Conservation (phyloP, 805 yeast genomes). For the Zygosaccharomyces pseudorouxii region DNA sequence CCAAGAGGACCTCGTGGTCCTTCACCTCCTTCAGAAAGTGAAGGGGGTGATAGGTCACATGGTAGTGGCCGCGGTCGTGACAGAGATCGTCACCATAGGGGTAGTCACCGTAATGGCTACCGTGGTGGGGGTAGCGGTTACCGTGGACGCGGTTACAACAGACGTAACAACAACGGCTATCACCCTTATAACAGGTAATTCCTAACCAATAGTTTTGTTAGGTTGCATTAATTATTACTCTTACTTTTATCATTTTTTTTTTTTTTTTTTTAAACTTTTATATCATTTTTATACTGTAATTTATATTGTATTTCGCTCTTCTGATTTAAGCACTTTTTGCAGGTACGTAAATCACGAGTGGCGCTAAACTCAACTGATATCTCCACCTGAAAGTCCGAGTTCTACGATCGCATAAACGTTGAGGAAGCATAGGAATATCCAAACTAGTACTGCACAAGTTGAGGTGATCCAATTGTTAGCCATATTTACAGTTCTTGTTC, state of each 20-base stretch:
- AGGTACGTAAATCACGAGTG: not conserved
- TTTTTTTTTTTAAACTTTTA: conserved; percentile 2
- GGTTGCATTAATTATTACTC: not conserved
- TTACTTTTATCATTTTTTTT: not conserved
- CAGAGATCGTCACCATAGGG: conserved; percentile 20
- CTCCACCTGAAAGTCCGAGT: conserved; percentile 31
- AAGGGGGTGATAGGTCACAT: conserved; percentile 10
- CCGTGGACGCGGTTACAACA: conserved; percentile 26
- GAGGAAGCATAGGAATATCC: conserved; percentile 68
- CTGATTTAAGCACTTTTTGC: not conserved
- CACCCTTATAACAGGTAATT: conserved; percentile 35
- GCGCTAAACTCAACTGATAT: conserved; percentile 14
- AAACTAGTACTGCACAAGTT: conserved; percentile 48
- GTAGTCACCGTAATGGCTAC: conserved; percentile 15
- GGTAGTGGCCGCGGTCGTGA: conserved; percentile 31
- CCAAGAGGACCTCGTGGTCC: conserved; percentile 51
- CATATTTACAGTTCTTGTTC: conserved; percentile 43
- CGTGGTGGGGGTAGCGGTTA: conserved; percentile 19
- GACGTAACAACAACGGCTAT: conserved; percentile 28
- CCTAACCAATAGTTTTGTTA: not conserved
- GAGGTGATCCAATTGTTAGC: conserved; percentile 60
- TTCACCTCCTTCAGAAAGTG: conserved; percentile 15
- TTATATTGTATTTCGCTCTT: not conserved
- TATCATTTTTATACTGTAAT: not conserved
- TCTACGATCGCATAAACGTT: conserved; percentile 60